phyloP scores from a whole-genome alignment of 2,329 filamentous ascomycete species.

The Akanthomyces lecanii region DNA sequence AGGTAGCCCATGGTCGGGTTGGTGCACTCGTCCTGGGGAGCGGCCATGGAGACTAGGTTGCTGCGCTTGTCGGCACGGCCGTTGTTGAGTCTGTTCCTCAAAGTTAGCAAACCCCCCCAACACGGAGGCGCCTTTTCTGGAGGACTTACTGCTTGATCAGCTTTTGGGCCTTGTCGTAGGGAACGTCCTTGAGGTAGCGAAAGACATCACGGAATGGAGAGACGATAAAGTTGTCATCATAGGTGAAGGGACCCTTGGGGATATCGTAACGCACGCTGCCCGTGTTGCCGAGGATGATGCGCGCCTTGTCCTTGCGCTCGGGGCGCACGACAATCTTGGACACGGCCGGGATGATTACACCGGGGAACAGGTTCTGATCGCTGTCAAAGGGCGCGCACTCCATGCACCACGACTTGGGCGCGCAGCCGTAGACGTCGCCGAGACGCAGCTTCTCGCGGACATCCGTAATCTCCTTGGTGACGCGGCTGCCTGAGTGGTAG shows the following conservation, averaged over 20 bases:
- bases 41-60: conserved; percentile 33
- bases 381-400: conserved; percentile 50
- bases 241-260: conserved; percentile 58
- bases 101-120: background rate
- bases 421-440: conserved; percentile 54
- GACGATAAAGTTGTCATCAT: conserved; percentile 49
- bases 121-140: background rate
- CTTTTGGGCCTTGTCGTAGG: conserved; percentile 39
- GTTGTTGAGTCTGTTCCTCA: conserved; percentile 38
- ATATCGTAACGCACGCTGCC: conserved; percentile 59
- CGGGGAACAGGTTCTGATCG: conserved; percentile 50
- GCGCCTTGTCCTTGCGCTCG: conserved; percentile 44
- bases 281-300: conserved; percentile 58
- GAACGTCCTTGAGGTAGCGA: conserved; percentile 49
- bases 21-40: conserved; percentile 42
- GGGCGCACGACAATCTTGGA: conserved; percentile 49
- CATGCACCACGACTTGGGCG: conserved; percentile 56
- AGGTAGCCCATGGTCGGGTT: conserved; percentile 37
- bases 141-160: conserved; percentile 27
- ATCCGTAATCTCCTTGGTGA: conserved; percentile 47
- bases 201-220: conserved; percentile 52
- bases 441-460: conserved; percentile 51
- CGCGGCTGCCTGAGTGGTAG: conserved; percentile 40
- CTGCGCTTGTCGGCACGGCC: conserved; percentile 33
- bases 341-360: conserved; percentile 46